Conservation (phyloP, 2,329 filamentous ascomycete species). For the Claviceps sp. region DNA sequence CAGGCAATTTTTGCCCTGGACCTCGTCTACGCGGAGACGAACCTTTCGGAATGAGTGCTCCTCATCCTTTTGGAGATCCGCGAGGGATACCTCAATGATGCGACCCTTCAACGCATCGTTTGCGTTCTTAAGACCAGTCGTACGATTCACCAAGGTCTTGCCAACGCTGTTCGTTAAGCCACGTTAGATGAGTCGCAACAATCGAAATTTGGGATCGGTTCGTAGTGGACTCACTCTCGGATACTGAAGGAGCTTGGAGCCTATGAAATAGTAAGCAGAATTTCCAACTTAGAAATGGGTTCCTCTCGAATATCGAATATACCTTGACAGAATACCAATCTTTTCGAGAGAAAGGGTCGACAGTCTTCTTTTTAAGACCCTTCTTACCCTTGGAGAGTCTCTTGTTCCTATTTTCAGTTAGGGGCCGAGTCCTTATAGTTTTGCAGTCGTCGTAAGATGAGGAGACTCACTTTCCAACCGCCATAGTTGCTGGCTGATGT, state of each 20-base stretch:
- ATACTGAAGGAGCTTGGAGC: slow-evolving; percentile 91
- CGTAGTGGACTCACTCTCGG: slow-evolving; percentile 65
- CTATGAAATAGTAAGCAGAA: slow-evolving; percentile 27
- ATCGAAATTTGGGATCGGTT: not conserved
- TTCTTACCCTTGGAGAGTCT: slow-evolving; percentile 99
- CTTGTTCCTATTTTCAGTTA: slow-evolving; percentile 66
- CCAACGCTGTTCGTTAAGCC: slow-evolving; percentile 56
- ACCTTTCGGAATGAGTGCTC: slow-evolving; percentile 99
- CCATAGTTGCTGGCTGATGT: slow-evolving; percentile 42
- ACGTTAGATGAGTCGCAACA: slow-evolving; percentile 1
- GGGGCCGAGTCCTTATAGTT: not conserved
- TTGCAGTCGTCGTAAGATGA: slow-evolving; percentile 1
- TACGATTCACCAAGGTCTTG: slow-evolving; percentile 99
- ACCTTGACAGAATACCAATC: slow-evolving; percentile 99
- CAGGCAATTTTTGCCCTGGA: slow-evolving; percentile 99
- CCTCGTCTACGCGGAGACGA: slow-evolving; percentile 95
- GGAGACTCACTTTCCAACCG: slow-evolving; percentile 43
- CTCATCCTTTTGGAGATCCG: slow-evolving; percentile 99
- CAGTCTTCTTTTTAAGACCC: slow-evolving; percentile 98
- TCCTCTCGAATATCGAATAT: slow-evolving; percentile 14
- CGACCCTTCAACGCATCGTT: slow-evolving; percentile 98
- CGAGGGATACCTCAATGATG: slow-evolving; percentile 97
- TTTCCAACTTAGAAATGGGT: not conserved
- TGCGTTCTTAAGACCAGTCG: slow-evolving; percentile 99
- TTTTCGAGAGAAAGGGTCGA: slow-evolving; percentile 96